phyloP scores from a whole-genome alignment of 1,284 basidiomycete species.

The Rhodotorula sp. region DNA sequence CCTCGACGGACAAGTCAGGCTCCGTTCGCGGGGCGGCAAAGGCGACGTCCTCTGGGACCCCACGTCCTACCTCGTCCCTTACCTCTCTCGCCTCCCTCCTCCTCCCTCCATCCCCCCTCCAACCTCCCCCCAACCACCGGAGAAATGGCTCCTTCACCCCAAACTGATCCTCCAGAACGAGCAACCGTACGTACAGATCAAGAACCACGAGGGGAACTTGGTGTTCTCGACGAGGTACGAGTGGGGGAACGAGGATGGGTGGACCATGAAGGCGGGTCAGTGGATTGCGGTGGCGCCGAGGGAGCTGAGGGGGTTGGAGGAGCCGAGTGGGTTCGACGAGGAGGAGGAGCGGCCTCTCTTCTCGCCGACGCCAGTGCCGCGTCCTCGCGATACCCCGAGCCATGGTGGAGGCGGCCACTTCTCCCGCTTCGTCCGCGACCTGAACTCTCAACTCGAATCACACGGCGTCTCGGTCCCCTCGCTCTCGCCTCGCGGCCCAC shows the following conservation, averaged over 20 bases:
- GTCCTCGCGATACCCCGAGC: not conserved
- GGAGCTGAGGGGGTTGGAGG: slow-evolving; percentile 13
- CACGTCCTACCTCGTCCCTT: slow-evolving; percentile 22
- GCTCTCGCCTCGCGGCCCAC: slow-evolving; percentile 5
- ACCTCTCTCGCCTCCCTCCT: slow-evolving; percentile 21
- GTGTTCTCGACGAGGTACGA: slow-evolving; percentile 37
- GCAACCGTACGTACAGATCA: slow-evolving; percentile 39
- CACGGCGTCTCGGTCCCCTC: slow-evolving; percentile 9
- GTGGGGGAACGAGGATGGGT: slow-evolving; percentile 21
- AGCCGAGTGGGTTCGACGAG: slow-evolving; percentile 5
- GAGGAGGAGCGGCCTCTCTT: not conserved
- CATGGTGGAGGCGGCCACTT: slow-evolving; percentile 28
- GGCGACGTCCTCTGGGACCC: slow-evolving; percentile 35
- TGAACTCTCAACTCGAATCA: slow-evolving; percentile 20
- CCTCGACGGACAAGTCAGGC: slow-evolving; percentile 20
- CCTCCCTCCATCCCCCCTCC: slow-evolving; percentile 1
- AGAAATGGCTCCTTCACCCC: slow-evolving; percentile 20
- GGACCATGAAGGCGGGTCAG: slow-evolving; percentile 25
- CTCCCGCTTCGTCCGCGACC: slow-evolving; percentile 28
- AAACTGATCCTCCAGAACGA: slow-evolving; percentile 29
- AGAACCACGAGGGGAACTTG: slow-evolving; percentile 20
- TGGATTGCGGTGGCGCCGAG: slow-evolving; percentile 41
- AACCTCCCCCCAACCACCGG: slow-evolving; percentile 12
- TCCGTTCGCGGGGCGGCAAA: slow-evolving; percentile 5
- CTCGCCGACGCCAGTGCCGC: slow-evolving; percentile 1